A percentile compares a stretch with the other conserved stretches of the same genome.
phyloP scores from a whole-genome alignment of 768 basidiomycete genomes.

The Amanita fuliginea region DNA sequence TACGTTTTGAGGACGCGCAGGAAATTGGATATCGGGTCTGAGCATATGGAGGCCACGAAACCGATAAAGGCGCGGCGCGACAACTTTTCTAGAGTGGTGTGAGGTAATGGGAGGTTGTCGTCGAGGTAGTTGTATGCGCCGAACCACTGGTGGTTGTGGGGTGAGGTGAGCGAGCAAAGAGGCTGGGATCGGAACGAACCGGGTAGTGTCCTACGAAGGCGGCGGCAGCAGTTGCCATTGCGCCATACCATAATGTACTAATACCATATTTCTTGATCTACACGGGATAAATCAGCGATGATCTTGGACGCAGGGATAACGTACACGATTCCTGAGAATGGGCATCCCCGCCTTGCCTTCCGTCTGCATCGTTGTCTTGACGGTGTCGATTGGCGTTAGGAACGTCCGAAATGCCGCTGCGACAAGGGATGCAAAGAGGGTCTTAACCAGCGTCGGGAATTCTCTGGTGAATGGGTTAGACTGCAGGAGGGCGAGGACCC shows the following conservation, averaged over 20 bases:
- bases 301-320: too few relatives aligned
- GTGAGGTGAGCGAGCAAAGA: background rate
- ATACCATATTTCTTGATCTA: constrained; percentile 66
- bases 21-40: constrained; percentile 82
- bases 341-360: constrained; percentile 62
- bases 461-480: constrained; percentile 61
- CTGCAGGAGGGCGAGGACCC: constrained; percentile 76
- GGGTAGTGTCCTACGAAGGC: constrained; percentile 92
- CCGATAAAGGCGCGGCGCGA: constrained; percentile 83
- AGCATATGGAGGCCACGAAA: constrained; percentile 75
- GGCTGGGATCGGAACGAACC: constrained; percentile 23
- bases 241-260: constrained; percentile 80
- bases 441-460: constrained; percentile 59
- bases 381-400: constrained; percentile 86
- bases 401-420: constrained; percentile 85
- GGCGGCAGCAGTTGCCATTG: constrained; percentile 83
- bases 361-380: constrained; percentile 95
- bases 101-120: constrained; percentile 44
- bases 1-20: constrained; percentile 94
- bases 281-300: background rate
- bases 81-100: constrained; percentile 46
- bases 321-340: constrained; percentile 57
- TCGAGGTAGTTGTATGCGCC: constrained; percentile 77
- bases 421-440: constrained; percentile 64
- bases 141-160: constrained; percentile 48